Base-by-base conservation (phyloP, 1,139 yeast species). In the Zygosaccharomyces pseudobailii region DNA sequence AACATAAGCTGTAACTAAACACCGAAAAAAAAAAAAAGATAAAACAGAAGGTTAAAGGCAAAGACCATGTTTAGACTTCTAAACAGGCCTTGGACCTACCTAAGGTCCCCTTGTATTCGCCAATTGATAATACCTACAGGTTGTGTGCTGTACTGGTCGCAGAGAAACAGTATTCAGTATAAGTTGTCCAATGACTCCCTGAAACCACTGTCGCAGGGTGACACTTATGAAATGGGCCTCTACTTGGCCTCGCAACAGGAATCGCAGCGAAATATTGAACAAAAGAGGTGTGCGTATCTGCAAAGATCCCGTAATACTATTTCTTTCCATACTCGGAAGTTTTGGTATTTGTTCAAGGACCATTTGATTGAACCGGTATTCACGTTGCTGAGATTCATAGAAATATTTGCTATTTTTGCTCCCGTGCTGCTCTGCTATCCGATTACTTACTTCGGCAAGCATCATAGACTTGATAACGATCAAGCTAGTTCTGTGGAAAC, bases 381-480 rank as follows among this genome's bases (percentile, higher is more conserved):
- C 2, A 87, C 95, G 0, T 62, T 82, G 40, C 69, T 80, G 0
- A 71, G 98, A 39, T 84, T 89, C 55, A 39, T 84, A 5, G 88
- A 89, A 60, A 69, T 92, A 43, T 70, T 86, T 0, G 55, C 71
- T 1, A 69, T 89, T 5, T 86, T 92, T 52, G 50, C 84, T 1
- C 98, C 98, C 0, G 78, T 90, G 6, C 54, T 88, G 4, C 35
- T 83, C 5, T 51, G 76, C 0, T 72, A 80, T 27, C 97, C 97
- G 0, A 70, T 87, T 5, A 73, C 85, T 17, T 76, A 76, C 63
- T 72, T 82, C 54, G 90, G 90, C 1, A 71, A 75, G 17, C 69
- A 66, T 43, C 69, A 68, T 30, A 62, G 68, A 19, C 57, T 65
- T 19, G 51, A 55, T 9, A 56, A 67, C 17, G 66, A 65, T 40